Evolutionary conservation across 352 stramenopile species (phyloP), one percentile per base, ranked within the genome.

Genomic region (Phytophthora sojae): DNA sequence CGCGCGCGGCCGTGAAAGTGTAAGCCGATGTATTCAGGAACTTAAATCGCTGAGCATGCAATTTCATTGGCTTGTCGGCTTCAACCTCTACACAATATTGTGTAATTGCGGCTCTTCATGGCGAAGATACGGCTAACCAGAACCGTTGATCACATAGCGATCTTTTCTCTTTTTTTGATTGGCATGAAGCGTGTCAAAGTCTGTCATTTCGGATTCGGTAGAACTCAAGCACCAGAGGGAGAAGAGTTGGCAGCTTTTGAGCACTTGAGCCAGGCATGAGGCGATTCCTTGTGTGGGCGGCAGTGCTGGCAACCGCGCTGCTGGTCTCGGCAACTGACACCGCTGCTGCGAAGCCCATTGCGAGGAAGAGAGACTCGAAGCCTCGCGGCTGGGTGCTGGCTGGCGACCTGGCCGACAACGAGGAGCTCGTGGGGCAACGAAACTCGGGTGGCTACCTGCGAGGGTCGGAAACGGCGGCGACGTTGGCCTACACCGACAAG

Each of bases 171-270:
- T n/a, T n/a, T n/a, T n/a, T n/a, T n/a, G n/a, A n/a, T n/a, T n/a
- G n/a, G n/a, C n/a, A n/a, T n/a, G n/a, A n/a, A n/a, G 55, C 63
- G 58, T 55, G 55, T 70, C 61, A 68, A 50, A 51, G 11, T 49
- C 6, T 50, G 32, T 39, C 25, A 21, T 71, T 57, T 62, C 17
- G 29, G 51, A 42, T 62, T 57, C 30, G 35, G 37, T 39, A 25
- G 15, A 25, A 14, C 32, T 70, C 26, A 11, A 39, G 42, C 17
- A 49, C 15, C 29, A 39, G 42, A 44, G 39, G 25, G 37, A 44
- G 9, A 44, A 44, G 61, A 61, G 25, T 14, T 29, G 39, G 19
- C 35, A 52, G 35, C 25, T 39, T 39, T 39, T 39, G 35, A 44
- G 35, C 37, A n/a, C 37, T 35, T 35, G 29, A 35, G 12, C 15